Conservation (phyloP, 176 grass and related monocot genomes). For the Chrysopogon serrulatus region DNA sequence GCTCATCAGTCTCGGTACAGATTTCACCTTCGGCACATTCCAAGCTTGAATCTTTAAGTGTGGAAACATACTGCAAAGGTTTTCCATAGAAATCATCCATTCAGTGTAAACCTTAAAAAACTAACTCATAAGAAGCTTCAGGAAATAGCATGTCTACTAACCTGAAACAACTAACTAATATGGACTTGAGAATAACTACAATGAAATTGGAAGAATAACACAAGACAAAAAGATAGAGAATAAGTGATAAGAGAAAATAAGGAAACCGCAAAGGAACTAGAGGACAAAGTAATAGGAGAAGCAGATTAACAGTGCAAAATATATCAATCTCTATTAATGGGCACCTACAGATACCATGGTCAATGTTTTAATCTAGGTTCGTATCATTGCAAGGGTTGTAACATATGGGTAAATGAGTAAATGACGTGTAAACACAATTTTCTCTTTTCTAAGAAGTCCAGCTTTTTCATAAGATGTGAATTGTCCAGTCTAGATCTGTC, state of each 20-base stretch:
- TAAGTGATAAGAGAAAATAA: neutral
- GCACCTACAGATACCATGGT: neutral
- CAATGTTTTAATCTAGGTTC: neutral
- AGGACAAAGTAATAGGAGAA: neutral
- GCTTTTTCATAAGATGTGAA: neutral
- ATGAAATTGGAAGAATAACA: neutral
- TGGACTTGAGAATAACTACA: neutral
- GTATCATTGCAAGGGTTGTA: neutral
- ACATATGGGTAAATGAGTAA: neutral
- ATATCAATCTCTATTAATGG: neutral
- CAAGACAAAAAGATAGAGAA: neutral
- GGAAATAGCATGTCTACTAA: neutral
- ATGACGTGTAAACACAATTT: neutral
- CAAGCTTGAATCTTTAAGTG: conserved; percentile 10
- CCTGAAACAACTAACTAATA: neutral
- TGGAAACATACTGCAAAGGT: conserved; percentile 38
- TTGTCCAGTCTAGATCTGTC: neutral
- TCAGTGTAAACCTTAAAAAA: neutral
- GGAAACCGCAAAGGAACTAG: neutral
- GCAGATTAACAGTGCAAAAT: neutral
- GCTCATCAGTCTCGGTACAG: conserved; percentile 15
- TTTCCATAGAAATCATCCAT: conserved; percentile 1
- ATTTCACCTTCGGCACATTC: neutral
- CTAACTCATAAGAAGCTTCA: conserved; percentile 8
- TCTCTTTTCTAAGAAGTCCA: neutral